Evolutionary conservation across 768 basidiomycete species (phyloP).

Genomic region (Stropharia rugosoannulata): DNA sequence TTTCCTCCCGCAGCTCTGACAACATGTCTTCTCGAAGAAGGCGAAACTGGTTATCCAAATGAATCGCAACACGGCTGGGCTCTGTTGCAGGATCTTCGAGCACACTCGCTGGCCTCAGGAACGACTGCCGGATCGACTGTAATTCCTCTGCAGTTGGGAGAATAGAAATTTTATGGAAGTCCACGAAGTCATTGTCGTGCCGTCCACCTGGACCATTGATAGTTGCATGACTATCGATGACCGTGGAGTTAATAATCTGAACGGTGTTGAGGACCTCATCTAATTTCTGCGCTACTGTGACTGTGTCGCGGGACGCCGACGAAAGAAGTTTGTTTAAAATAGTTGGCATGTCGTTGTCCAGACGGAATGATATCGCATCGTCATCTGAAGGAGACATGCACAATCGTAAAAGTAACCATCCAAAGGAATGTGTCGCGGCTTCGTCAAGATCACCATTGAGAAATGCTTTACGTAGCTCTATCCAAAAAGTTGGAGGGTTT

Average conservation of each 20-base stretch:
- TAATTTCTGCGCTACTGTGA: conserved; percentile 35
- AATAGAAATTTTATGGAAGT: conserved; percentile 61
- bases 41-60: conserved; percentile 69
- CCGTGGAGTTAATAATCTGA: not conserved
- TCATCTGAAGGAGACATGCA: conserved; percentile 31
- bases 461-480: conserved; percentile 33
- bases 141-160: conserved; percentile 64
- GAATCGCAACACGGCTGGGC: conserved; percentile 37
- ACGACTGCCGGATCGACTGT: conserved; percentile 40
- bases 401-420: conserved; percentile 50
- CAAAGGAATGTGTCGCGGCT: conserved; percentile 37
- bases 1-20: conserved; percentile 29
- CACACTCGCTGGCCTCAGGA: conserved; percentile 43
- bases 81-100: conserved; percentile 42
- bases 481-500: conserved; percentile 55
- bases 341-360: conserved; percentile 29
- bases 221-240: conserved; percentile 18
- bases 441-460: conserved; percentile 29
- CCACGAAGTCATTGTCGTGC: conserved; percentile 66
- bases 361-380: conserved; percentile 36
- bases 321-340: conserved; percentile 27
- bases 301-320: conserved; percentile 23
- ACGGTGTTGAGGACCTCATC: conserved; percentile 25
- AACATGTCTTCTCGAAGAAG: conserved; percentile 53
- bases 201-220: conserved; percentile 52